Evolutionary conservation across 352 stramenopile species (phyloP).

Genomic region (Globisporangium irregulare): DNA sequence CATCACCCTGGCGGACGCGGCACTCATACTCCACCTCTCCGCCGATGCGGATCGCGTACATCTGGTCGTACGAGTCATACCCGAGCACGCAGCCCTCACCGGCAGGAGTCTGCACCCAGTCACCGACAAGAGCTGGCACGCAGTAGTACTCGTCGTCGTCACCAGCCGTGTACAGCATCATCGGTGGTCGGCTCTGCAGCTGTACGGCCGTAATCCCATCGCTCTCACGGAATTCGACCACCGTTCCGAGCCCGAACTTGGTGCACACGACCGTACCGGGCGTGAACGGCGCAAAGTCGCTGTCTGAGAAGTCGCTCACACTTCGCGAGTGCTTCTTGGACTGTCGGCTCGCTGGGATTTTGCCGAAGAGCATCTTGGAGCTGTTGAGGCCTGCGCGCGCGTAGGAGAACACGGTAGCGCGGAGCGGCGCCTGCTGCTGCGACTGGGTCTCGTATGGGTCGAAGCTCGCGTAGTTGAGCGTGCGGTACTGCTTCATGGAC

Average conservation of each 20-base stretch:
- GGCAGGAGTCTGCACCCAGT: conserved; percentile 56
- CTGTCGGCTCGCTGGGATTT: conserved; percentile 16
- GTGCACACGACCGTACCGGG: conserved; percentile 53
- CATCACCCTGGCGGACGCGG: conserved; percentile 34
- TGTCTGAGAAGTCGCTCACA: conserved; percentile 42
- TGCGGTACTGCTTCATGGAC: conserved; percentile 22
- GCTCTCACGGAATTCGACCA: conserved; percentile 42
- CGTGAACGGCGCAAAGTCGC: conserved; percentile 35
- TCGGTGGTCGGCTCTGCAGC: conserved; percentile 36
- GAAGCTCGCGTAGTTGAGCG: conserved; percentile 17
- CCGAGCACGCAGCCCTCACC: conserved; percentile 52
- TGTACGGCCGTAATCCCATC: conserved; percentile 53
- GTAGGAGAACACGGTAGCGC: conserved; percentile 47
- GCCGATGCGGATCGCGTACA: conserved; percentile 51
- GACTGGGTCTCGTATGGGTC: conserved; percentile 17
- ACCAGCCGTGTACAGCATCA: conserved; percentile 33
- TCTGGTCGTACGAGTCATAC: conserved; percentile 46
- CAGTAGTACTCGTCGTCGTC: conserved; percentile 45
- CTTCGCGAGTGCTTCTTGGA: conserved; percentile 35
- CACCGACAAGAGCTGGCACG: conserved; percentile 51
- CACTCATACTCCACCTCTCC: conserved; percentile 38
- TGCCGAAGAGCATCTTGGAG: conserved; percentile 53
- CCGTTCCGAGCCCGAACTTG: conserved; percentile 59
- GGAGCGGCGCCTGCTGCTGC: conserved; percentile 18
- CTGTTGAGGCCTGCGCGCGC: conserved; percentile 41